A percentile compares a stretch with the other conserved stretches of the same genome.
phyloP scores from a whole-genome alignment of 768 basidiomycete genomes.

The Leccinum uliginosum region DNA sequence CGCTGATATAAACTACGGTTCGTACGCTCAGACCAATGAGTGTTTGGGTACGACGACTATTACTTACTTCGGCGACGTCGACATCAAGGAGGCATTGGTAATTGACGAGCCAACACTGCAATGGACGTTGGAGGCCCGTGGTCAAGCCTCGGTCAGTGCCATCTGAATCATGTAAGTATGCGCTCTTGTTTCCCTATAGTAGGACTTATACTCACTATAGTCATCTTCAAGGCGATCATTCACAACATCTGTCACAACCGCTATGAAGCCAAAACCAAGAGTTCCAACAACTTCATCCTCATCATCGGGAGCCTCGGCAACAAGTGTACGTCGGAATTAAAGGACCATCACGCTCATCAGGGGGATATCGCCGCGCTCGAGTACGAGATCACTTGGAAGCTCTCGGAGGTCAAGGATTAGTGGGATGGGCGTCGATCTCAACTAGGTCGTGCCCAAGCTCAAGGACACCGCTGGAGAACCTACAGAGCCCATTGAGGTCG shows the following conservation, averaged over 20 bases:
- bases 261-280: constrained; percentile 78
- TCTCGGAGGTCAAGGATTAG: constrained; percentile 99
- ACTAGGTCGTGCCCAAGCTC: constrained; percentile 94
- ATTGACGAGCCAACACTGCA: constrained; percentile 73
- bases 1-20: constrained; percentile 62
- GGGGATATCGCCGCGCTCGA: constrained; percentile 89
- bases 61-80: constrained; percentile 89
- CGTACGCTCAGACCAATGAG: constrained; percentile 76
- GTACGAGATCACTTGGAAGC: constrained; percentile 96
- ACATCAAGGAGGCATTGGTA: constrained; percentile 81
- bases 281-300: constrained; percentile 77
- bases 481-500: constrained; percentile 90
- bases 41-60: constrained; percentile 88
- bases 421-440: constrained; percentile 92
- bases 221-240: constrained; percentile 93
- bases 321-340: constrained; percentile 68
- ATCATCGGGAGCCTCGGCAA: constrained; percentile 65
- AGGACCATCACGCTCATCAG: constrained; percentile 57
- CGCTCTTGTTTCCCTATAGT: constrained; percentile 74
- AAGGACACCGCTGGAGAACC: constrained; percentile 88
- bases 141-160: constrained; percentile 73
- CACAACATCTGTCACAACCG: constrained; percentile 94
- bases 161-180: constrained; percentile 93
- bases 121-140: constrained; percentile 80
- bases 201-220: constrained; percentile 70